These are phyloP conservation scores for Amaranthus hypochondriacus DNA, from an alignment of 148 eudicot species.

Conservation along the genomic window DNA sequence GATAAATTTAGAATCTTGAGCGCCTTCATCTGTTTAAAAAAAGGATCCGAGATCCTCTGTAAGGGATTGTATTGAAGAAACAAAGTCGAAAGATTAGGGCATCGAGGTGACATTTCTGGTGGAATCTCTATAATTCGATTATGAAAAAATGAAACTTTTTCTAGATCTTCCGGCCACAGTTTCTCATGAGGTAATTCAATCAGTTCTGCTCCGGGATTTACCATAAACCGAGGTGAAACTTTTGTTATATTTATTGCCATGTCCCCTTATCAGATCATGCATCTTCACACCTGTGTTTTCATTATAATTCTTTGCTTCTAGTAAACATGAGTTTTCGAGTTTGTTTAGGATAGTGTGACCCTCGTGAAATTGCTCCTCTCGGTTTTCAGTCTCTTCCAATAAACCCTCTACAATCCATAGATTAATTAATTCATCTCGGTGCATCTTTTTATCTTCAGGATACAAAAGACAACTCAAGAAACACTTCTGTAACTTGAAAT, in stretches of 20 bases:
- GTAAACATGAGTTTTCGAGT: constrained; percentile 19
- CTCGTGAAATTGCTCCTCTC: constrained; percentile 14
- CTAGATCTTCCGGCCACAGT: constrained; percentile 27
- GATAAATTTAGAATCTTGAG: constrained; percentile 25
- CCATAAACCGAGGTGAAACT: constrained; percentile 19
- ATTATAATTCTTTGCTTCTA: not conserved
- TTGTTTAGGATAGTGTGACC: constrained; percentile 29
- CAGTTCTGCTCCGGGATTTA: constrained; percentile 17
- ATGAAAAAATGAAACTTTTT: constrained; percentile 25
- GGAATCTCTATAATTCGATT: constrained; percentile 21
- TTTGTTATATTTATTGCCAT: constrained; percentile 14
- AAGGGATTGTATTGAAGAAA: constrained; percentile 21
- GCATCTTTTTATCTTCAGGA: constrained; percentile 21
- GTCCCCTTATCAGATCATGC: constrained; percentile 17
- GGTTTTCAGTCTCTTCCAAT: constrained; percentile 17
- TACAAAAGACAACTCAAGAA: constrained; percentile 26
- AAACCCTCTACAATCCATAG: constrained; percentile 24
- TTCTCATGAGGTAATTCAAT: constrained; percentile 16
- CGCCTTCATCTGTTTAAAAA: constrained; percentile 9
- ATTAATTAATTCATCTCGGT: constrained; percentile 16
- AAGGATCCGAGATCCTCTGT: constrained; percentile 11
- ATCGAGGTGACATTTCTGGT: constrained; percentile 9
- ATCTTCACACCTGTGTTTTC: constrained; percentile 4
- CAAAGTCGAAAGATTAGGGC: constrained; percentile 27
- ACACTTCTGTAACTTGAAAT: constrained; percentile 19